phyloP scores from a whole-genome alignment of 2,329 filamentous ascomycete genomes.

The Fusarium xyrophilum region DNA sequence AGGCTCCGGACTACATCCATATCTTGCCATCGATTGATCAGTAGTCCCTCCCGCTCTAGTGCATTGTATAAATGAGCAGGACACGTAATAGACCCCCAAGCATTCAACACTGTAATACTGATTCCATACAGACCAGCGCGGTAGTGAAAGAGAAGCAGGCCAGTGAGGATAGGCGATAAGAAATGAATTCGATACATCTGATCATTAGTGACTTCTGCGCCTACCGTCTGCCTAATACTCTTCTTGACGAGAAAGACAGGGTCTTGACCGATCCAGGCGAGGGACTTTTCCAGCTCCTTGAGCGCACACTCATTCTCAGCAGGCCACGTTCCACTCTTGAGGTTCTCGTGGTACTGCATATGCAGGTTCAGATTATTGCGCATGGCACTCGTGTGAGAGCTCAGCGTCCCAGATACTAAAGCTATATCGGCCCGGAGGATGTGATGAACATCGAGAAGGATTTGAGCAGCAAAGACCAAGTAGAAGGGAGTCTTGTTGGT shows the following conservation, averaged over 20 bases:
- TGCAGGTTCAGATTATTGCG: not conserved
- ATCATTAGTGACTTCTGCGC: not conserved
- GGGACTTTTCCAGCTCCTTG: not conserved
- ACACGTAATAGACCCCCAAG: rapidly evolving
- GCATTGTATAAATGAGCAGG: not conserved
- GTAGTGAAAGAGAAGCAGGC: not conserved
- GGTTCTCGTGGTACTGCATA: not conserved
- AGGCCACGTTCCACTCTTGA: not conserved
- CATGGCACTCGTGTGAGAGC: not conserved
- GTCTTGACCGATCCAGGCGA: not conserved
- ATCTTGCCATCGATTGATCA: not conserved
- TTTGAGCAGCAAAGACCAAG: rapidly evolving
- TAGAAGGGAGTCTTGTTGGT: not conserved
- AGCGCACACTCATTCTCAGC: not conserved
- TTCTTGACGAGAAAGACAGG: not conserved
- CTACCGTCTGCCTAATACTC: not conserved
- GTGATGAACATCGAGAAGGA: not conserved
- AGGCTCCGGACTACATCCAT: not conserved
- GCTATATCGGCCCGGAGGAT: not conserved
- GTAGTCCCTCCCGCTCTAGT: not conserved
- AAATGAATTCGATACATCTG: not conserved
- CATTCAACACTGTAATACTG: rapidly evolving
- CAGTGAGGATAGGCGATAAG: not conserved
- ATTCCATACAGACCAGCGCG: not conserved
- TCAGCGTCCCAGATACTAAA: not conserved